A percentile compares a stretch with the other conserved stretches of the same genome.
Evolutionary conservation across 371 early-diverging fungal species (phyloP).

Genomic region (Mortierella sp.): DNA sequence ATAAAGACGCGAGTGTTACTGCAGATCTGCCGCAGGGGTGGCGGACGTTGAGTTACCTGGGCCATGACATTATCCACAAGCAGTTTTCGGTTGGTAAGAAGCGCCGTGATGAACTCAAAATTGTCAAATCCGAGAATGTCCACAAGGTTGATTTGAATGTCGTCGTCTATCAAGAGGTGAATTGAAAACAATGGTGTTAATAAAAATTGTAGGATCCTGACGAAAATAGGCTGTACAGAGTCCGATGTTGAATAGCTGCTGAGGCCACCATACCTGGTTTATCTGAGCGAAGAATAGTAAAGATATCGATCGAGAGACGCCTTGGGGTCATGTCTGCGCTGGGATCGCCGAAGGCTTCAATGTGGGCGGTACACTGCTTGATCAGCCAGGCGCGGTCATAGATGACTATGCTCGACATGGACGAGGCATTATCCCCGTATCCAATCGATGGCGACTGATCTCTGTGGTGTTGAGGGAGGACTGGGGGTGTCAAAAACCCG

Average conservation of each 20-base stretch:
- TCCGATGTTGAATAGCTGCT: neutral
- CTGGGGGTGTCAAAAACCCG: conserved; percentile 20
- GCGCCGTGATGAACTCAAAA: conserved; percentile 73
- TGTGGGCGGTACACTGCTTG: conserved; percentile 41
- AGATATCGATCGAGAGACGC: conserved; percentile 52
- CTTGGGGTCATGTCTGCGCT: conserved; percentile 36
- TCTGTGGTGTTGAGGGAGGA: conserved; percentile 16
- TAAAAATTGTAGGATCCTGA: neutral
- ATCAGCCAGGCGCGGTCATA: conserved; percentile 53
- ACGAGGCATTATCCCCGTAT: conserved; percentile 5
- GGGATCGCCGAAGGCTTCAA: conserved; percentile 38
- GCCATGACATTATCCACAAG: conserved; percentile 68
- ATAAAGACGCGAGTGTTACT: neutral
- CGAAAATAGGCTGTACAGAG: too few species aligned
- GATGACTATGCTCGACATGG: conserved; percentile 17
- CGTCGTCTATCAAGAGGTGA: conserved; percentile 61
- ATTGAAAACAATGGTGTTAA: neutral
- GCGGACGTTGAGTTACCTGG: conserved; percentile 30
- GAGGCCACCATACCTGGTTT: conserved; percentile 32
- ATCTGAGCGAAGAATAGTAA: conserved; percentile 51
- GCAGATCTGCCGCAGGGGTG: too few species aligned
- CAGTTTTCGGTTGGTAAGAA: conserved; percentile 63
- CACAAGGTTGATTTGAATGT: conserved; percentile 74
- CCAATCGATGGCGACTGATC: conserved; percentile 3
- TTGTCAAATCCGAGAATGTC: conserved; percentile 85